Percentiles rank a stretch among this genome's conserved stretches.
Conservation (phyloP, 192 early-diverging fungal species). For the Paraglomus occultum region DNA sequence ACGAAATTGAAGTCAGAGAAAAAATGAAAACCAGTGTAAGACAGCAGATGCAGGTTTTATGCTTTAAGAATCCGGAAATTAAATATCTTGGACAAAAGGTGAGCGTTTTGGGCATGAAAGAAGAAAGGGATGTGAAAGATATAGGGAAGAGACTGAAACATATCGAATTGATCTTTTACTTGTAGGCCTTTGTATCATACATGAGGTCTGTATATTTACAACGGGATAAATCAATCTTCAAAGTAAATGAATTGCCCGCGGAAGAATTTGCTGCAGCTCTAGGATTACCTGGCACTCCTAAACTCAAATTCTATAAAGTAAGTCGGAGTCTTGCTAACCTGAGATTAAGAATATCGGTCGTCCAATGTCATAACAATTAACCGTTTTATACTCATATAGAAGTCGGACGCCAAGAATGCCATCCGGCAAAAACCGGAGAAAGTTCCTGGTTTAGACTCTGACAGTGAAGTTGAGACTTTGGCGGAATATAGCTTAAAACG, state of each 20-base stretch:
- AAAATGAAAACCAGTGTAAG: slow-evolving; percentile 77
- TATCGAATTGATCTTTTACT: slow-evolving; percentile 4
- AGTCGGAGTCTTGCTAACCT: slow-evolving; percentile 17
- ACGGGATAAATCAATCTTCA: slow-evolving; percentile 87
- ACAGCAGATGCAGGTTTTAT: slow-evolving; percentile 85
- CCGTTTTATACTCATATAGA: slow-evolving; percentile 30
- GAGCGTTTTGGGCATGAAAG: not conserved
- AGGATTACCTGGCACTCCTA: slow-evolving; percentile 94
- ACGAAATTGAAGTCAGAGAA: slow-evolving; percentile 84
- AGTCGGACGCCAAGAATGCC: slow-evolving; percentile 66
- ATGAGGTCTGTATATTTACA: slow-evolving; percentile 91
- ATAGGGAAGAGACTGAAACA: not conserved
- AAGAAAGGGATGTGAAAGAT: not conserved
- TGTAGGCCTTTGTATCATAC: slow-evolving; percentile 91
- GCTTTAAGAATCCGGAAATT: slow-evolving; percentile 91
- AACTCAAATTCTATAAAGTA: slow-evolving; percentile 87
- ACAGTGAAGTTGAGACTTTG: slow-evolving; percentile 40
- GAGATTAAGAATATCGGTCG: slow-evolving; percentile 1
- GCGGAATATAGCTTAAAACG: slow-evolving; percentile 22
- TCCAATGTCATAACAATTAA: not conserved
- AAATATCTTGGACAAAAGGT: slow-evolving; percentile 96
- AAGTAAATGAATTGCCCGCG: slow-evolving; percentile 80
- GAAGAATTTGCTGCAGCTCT: slow-evolving; percentile 85
- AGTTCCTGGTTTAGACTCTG: slow-evolving; percentile 29
- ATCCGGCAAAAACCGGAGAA: slow-evolving; percentile 54